Base-by-base conservation (phyloP, 2,329 filamentous ascomycete genomes). In the Macrophomina pseudophaseolina region DNA sequence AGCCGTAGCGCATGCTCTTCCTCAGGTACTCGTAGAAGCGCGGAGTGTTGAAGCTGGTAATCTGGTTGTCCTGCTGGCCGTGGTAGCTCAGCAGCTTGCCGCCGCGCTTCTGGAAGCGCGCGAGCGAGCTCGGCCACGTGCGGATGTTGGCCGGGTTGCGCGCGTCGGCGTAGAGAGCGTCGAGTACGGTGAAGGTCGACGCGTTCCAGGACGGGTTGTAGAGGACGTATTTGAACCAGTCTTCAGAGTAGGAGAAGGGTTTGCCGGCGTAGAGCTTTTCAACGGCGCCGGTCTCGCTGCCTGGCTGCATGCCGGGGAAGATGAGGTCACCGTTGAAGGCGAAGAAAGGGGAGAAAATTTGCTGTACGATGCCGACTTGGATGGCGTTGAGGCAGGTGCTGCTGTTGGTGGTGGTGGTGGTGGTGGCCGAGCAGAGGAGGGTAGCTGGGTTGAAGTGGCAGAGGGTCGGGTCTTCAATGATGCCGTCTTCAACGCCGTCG, bases 291-390 rank as follows among this genome's bases (percentile, higher is more conserved):
- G 79, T 70, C 69, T 84, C 81, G n/a, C 79, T 78, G 18, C 84
- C 84, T 5, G 82, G 83, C 60, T 84, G 80, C 72, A 86, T 80
- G n/a, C 80, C 77, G 1, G 84, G 84, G 71, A 81, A 86, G 18
- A 85, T 76, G 2, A 86, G 73, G 5, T 76, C 74, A 51, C 83
- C 83, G 49, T 81, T 72, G 5, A 74, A 74, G 64, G 80, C 75
- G 68, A 79, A 75, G 46, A 84, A 78, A 49, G 80, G 80, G 11
- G 74, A 73, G 71, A 80, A 83, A 12, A 82, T 75, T 1, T 78
- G 70, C 42, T 79, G 74, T 9, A 85, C 81, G 0, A 79, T 82
- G 9, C 75, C 68, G 46, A 81, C 76, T 72, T 86, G 83, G 0
- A 72, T 72, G 12, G 72, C 66, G 1, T 77, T 84, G 49, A 86